Evolutionary conservation across 2,329 filamentous ascomycete genomes (phyloP).

Genomic region (Orbilia ellipsospora): DNA sequence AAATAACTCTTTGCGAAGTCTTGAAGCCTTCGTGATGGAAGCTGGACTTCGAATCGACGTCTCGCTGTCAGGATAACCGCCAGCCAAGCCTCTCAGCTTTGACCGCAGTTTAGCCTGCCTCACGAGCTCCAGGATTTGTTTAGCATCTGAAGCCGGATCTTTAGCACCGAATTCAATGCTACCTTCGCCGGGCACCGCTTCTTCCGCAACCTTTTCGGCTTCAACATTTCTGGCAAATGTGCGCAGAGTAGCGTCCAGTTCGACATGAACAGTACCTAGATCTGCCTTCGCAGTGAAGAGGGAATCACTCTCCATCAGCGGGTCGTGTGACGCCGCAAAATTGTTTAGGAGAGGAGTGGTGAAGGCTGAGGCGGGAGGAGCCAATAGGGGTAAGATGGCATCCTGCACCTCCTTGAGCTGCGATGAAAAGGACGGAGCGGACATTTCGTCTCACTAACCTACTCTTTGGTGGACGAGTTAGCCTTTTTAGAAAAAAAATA

Average conservation of each 20-base stretch:
- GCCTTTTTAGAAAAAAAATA: background rate
- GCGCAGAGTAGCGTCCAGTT: conserved; percentile 55
- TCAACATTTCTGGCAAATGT: conserved; percentile 35
- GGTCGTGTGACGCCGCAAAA: conserved; percentile 57
- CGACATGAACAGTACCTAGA: conserved; percentile 56
- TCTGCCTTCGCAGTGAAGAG: conserved; percentile 57
- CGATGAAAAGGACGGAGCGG: conserved; percentile 44
- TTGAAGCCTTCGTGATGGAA: conserved; percentile 42
- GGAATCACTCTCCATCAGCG: conserved; percentile 56
- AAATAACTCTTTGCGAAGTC: conserved; percentile 42
- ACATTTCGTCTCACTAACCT: conserved; percentile 26
- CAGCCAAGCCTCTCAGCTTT: conserved; percentile 47
- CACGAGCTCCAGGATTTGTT: conserved; percentile 49
- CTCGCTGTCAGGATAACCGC: conserved; percentile 28
- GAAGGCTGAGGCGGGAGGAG: conserved; percentile 56
- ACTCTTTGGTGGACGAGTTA: conserved; percentile 7
- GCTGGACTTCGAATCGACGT: conserved; percentile 19
- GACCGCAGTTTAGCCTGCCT: conserved; percentile 56
- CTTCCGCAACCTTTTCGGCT: conserved; percentile 38
- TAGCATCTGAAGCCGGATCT: conserved; percentile 19
- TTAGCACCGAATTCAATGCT: conserved; percentile 9
- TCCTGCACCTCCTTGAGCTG: conserved; percentile 49
- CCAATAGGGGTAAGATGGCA: conserved; percentile 55
- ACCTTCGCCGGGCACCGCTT: conserved; percentile 22
- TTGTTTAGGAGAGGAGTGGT: conserved; percentile 57